phyloP scores from a whole-genome alignment of 805 yeast species.

The Spencermartinsiella europaea region DNA sequence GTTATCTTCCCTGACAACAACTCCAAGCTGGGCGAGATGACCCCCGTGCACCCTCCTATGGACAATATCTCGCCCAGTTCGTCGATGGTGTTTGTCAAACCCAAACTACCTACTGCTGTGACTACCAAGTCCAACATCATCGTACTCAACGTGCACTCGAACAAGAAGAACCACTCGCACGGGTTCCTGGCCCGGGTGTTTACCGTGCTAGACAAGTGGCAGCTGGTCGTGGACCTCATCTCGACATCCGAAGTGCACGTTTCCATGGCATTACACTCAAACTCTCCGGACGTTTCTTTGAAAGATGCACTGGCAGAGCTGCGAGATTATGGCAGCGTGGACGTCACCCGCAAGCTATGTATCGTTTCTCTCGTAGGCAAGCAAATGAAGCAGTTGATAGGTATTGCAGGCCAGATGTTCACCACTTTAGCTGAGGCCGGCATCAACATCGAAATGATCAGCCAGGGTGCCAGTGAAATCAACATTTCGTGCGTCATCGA shows the following conservation, averaged over 20 bases:
- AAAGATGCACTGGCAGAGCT: conserved; percentile 74
- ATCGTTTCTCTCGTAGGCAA: conserved; percentile 93
- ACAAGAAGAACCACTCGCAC: conserved; percentile 86
- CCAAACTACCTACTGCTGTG: conserved; percentile 76
- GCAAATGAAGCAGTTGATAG: conserved; percentile 94
- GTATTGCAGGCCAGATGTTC: conserved; percentile 97
- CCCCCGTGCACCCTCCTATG: conserved; percentile 93
- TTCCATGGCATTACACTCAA: conserved; percentile 90
- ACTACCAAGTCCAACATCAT: conserved; percentile 91
- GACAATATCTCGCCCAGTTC: conserved; percentile 42
- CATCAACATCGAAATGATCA: conserved; percentile 95
- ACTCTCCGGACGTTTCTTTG: conserved; percentile 55
- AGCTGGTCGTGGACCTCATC: conserved; percentile 88
- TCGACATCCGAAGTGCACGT: conserved; percentile 98
- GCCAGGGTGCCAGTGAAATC: conserved; percentile 97
- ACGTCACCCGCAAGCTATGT: conserved; percentile 79
- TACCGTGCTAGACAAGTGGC: conserved; percentile 74
- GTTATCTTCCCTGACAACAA: conserved; percentile 88
- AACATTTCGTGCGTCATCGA: conserved; percentile 93
- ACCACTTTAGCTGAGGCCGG: conserved; percentile 86
- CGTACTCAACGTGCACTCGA: conserved; percentile 89
- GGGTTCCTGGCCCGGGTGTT: conserved; percentile 93
- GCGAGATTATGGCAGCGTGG: conserved; percentile 79
- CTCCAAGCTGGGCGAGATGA: conserved; percentile 77
- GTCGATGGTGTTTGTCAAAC: conserved; percentile 33